phyloP scores from a whole-genome alignment of 495 filamentous ascomycete genomes.

The Penicillium fimorum region DNA sequence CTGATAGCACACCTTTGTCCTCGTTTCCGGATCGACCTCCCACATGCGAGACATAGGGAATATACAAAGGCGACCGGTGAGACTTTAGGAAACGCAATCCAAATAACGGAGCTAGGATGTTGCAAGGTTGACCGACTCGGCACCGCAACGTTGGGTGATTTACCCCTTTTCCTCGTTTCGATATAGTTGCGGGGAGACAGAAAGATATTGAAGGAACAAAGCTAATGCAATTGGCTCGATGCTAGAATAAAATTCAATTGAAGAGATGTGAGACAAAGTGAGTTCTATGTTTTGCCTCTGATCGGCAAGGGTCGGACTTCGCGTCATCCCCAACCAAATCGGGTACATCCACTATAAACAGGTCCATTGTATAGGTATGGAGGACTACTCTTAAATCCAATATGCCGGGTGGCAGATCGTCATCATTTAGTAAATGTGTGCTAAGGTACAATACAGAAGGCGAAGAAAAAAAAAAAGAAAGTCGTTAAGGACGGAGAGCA shows the following conservation, averaged over 20 bases:
- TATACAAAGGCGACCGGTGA: constrained; percentile 7
- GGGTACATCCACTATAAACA: constrained; percentile 1
- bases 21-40: constrained; percentile 96
- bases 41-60: constrained; percentile 67
- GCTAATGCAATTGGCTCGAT: background rate
- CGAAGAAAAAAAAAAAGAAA: constrained; percentile 28
- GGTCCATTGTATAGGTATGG: background rate
- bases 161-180: constrained; percentile 6
- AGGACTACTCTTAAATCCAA: background rate
- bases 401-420: constrained; percentile 22
- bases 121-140: constrained; percentile 4
- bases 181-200: background rate
- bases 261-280: constrained; percentile 2
- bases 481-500: constrained; percentile 37
- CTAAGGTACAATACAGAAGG: constrained; percentile 51
- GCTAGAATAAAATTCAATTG: constrained; percentile 11
- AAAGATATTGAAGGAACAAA: background rate
- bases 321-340: constrained; percentile 21
- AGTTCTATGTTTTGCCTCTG: constrained; percentile 21
- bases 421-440: constrained; percentile 45
- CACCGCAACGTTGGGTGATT: background rate
- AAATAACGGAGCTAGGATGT: constrained; percentile 2
- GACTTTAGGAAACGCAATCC: background rate
- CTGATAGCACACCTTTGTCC: constrained; percentile 67
- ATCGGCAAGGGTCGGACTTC: constrained; percentile 29